Base-by-base conservation (phyloP, 2,329 filamentous ascomycete genomes). In the Calonectria pseudoreteaudii region DNA sequence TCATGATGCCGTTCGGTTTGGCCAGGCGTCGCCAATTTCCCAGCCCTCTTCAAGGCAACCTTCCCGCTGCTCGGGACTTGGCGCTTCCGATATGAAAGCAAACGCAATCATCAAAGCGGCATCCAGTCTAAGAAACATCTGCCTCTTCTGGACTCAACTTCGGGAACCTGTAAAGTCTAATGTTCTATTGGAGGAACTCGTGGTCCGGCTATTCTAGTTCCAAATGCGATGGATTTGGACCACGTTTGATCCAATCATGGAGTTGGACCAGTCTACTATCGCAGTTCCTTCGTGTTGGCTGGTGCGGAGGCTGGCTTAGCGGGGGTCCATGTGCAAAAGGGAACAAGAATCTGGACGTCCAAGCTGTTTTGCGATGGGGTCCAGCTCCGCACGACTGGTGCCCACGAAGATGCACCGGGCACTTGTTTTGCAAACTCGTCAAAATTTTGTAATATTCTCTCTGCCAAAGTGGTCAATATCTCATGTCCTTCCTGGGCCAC, bases 1-100 rank as follows among this genome's bases (percentile, higher is more conserved):
- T 73, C 77, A n/a, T 82, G 68, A 81, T 65, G 13, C 18, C 8
- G 34, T 10, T 14, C n/a, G 56, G 28, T 13, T 58, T 7, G 14
- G 20, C 18, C 18, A 11, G 44, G n/a, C 20, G 11, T 34, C 31
- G 34, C 56, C 34, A 64, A 38, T 36, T 52, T 3, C 44, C 50
- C 10, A 13, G 52, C 28, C 26, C 50, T n/a, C 2, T 28, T 28
- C 10, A n/a, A 16, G 30, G 49, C 50, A 13, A 9, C 0, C 6
- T n/a, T n/a, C 38, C 36, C 13, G 20, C 9, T 16, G 50, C 38
- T 47, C 30, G 13, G 8, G 16, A 53, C 50, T 9, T 18, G 31
- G 44, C 26, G 41, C 11, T 44, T 38, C 11, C 13, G 56, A 41
- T 23, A 47, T 16, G 11, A 31, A 16, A 8, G 31, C 16, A 11